Evolutionary conservation across 1,284 basidiomycete genomes (phyloP), one percentile per base, ranked within the genome.

Genomic region (Ceratobasidium sp.): DNA sequence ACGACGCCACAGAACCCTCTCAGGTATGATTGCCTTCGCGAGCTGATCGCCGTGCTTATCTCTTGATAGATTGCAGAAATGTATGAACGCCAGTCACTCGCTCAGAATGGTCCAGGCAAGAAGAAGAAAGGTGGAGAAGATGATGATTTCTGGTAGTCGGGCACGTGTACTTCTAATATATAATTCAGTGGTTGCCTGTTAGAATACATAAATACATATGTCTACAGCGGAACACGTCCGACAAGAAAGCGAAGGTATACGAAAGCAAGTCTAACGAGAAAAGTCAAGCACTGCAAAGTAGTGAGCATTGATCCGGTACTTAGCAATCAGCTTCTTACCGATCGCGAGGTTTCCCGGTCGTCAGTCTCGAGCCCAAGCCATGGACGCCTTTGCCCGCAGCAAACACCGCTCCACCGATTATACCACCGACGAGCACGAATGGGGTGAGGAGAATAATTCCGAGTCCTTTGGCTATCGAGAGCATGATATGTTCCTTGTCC

Each of bases 1-100:
- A 98, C 71, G 93, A 97, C 78, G 92, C 94, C 25, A 99, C 97
- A 15, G 87, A 89, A 7, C 89, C 94, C 3, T 95, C 98, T 29
- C 68, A 72, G 71, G 72, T 72, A 34, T n/a, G 68, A 29, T 27
- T 40, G 13, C 32, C 15, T 35, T 25, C 34, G 31, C 20, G 10
- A 35, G n/a, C 13, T 12, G 31, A 34, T 29, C 22, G n/a, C 27
- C 31, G n/a, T 32, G 31, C 43, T 31, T 47, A 32, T 32, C 25
- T 45, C 13, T 27, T 1, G 17, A 17, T 27, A 54, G 92, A 91
- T 99, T 73, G 92, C 94, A 60, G 94, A 96, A 74, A 97, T 98
- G 88, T 99, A 98, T 79, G 87, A 92, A 76, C 83, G 88, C 47
- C 96, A 99, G 78, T 90, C 87, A 15, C 86, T 94, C 38, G 89